Evolutionary conservation across 371 early-diverging fungal genomes (phyloP), one percentile per base, ranked within the genome.

Genomic region (Cokeromyces recurvatus): DNA sequence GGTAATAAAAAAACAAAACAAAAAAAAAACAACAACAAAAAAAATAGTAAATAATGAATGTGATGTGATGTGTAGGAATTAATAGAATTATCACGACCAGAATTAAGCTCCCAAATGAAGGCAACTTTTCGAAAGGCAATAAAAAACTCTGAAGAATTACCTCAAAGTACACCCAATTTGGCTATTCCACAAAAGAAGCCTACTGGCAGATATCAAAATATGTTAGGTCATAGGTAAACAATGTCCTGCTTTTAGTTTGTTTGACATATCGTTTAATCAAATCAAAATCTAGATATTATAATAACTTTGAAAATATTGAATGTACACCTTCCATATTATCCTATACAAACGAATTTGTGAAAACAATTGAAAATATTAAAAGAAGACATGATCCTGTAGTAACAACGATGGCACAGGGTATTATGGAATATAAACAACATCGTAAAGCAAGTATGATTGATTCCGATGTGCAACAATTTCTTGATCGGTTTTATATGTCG

Each of bases 401-500:
- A 7, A 87, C 92, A 4, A 91, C 94, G 8, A 76, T 95, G 55
- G 96, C 97, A 15, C 91, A 94, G 59, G 97, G 97, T 20, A 89
- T 97, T 29, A 69, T 87, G 43, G 95, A 97, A 66, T 90, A 90
- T 65, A 95, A 97, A 64, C 79, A 87, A 43, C 66, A 66, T 51
- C 79, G 60, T 52, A 74, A 66, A 38, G 67, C 72, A 1, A 62
- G 66, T 16, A 47, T 65, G 31, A 81, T 91, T 17, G 92, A 94
- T 64, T 77, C 80, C 31, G 91, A 86, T 38, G 78, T 95, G 1
- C 95, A 97, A 66, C 77, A 84, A 10, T 97, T 97, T 62, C 69
- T 97, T 50, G 96, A 95, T 68, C 82, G 95, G 6, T 97, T 97
- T 66, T 95, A 95, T 74, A 86, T 95, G 87, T 93, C 94, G 16